A percentile compares a stretch with the other conserved stretches of the same genome.
Evolutionary conservation across 2,329 filamentous ascomycete genomes (phyloP).

Genomic region (Diaporthe helianthi): DNA sequence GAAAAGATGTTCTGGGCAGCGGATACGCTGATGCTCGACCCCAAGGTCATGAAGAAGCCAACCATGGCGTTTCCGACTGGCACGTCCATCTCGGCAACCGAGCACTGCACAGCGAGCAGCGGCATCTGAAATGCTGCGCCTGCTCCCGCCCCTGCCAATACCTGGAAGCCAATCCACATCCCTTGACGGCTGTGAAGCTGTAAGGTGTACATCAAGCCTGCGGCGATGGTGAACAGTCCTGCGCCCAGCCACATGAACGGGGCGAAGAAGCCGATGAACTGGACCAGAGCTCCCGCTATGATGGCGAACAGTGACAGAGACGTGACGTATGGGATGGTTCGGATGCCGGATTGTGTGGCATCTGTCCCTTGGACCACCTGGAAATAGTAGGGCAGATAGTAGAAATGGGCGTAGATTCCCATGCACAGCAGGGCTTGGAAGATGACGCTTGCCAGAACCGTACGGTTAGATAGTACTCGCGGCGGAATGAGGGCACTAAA

Average conservation of each 20-base stretch:
- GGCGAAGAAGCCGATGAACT: constrained; percentile 51
- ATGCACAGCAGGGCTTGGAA: neutral
- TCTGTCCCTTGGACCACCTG: constrained; percentile 59
- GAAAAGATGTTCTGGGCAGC: neutral
- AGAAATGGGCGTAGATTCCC: constrained; percentile 56
- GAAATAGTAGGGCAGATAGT: constrained; percentile 61
- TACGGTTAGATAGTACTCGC: constrained; percentile 57
- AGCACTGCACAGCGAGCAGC: neutral
- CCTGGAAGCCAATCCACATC: constrained; percentile 63
- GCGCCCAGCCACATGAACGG: constrained; percentile 51
- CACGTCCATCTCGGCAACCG: neutral
- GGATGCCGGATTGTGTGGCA: constrained; percentile 61
- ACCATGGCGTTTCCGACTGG: neutral
- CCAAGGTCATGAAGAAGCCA: neutral
- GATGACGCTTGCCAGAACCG: constrained; percentile 43
- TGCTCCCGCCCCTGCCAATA: constrained; percentile 44
- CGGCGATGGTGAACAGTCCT: constrained; percentile 41
- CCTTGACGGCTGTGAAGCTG: constrained; percentile 50
- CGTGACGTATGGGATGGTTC: constrained; percentile 59
- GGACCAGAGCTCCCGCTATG: constrained; percentile 50
- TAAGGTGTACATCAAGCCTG: constrained; percentile 58
- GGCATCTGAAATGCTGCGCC: constrained; percentile 17
- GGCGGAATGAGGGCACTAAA: constrained; percentile 41
- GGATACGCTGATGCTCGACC: neutral
- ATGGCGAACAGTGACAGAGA: constrained; percentile 57